These are phyloP conservation scores for Termitomyces titanicus DNA, from an alignment of 768 basidiomycete genomes.

Conservation along the genomic window DNA sequence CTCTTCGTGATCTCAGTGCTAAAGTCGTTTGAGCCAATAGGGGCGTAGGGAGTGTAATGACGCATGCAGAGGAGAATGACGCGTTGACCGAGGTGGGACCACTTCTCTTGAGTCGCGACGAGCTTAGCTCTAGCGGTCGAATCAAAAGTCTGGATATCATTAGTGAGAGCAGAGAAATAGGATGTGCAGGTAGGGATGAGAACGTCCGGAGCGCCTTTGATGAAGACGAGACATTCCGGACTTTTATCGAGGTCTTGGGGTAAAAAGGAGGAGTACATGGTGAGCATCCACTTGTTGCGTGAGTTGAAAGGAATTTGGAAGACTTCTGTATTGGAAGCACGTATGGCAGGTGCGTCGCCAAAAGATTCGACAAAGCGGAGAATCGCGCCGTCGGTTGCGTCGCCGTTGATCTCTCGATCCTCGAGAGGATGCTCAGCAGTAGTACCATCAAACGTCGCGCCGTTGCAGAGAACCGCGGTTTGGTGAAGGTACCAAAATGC, in stretches of 20 bases:
- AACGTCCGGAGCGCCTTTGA: conserved; percentile 61
- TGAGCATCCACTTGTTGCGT: conserved; percentile 58
- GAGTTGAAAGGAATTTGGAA: conserved; percentile 46
- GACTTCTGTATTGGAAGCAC: conserved; percentile 18
- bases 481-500: conserved; percentile 23
- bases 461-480: conserved; percentile 50
- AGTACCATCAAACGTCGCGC: conserved; percentile 44
- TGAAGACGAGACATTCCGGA: conserved; percentile 28
- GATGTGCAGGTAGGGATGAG: conserved; percentile 36
- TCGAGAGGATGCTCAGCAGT: conserved; percentile 19
- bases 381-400: conserved; percentile 51
- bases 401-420: conserved; percentile 35
- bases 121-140: conserved; percentile 16
- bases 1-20: conserved; percentile 32
- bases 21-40: conserved; percentile 15
- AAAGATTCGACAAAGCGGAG: conserved; percentile 40
- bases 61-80: conserved; percentile 46
- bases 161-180: conserved; percentile 3
- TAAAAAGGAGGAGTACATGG: conserved; percentile 25
- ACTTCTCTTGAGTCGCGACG: conserved; percentile 28
- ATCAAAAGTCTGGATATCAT: conserved; percentile 22
- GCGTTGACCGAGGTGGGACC: conserved; percentile 48
- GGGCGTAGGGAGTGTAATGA: conserved; percentile 14
- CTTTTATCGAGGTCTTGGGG: neutral
- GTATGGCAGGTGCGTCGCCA: conserved; percentile 18